Base-by-base conservation (phyloP, 2,329 filamentous ascomycete species). In the Pseudovirgaria hyperparasitica region DNA sequence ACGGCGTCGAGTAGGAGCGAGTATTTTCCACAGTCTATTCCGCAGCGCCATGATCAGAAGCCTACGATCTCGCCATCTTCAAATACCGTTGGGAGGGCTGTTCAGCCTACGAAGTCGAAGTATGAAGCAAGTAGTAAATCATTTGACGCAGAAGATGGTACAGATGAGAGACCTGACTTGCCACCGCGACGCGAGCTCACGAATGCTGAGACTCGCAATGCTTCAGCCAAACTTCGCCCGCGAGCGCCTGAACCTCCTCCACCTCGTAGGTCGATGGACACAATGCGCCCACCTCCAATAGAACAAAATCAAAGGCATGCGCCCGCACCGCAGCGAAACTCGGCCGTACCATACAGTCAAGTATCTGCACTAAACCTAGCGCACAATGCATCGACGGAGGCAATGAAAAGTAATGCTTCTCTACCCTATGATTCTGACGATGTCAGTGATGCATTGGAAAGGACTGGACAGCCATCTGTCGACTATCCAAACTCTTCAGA, bases 401-500 rank as follows among this genome's bases (percentile, higher is more conserved):
- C 37, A 16, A 37, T 38, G 9, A 27, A 33, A 11, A 43, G 29
- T 30, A 45, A 4, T n/a, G n/a, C n/a, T n/a, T n/a, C n/a, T n/a
- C n/a, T n/a, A n/a, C n/a, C n/a, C n/a, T 57, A 65, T 27, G 63
- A 66, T 25, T 67, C 64, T 5, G 65, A 69, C 32, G 66, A 68
- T 6, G 41, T 41, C 8, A 61, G 67, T 15, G 44, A 49, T 6
- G 32, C 46, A 5, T 38, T 49, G 0, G 65, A 66, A 17, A 67
- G 72, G 21, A 48, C 65, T 1, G 50, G 63, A 9, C 62, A 71
- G 60, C 26, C 59, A 60, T 31, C 55, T 12, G 70, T 67, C 6
- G 70, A 81, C 26, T 94, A 82, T 48, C 90, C 90, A 1, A 86
- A 98, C 53, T 65, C 79, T 2, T 82, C 84, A 2, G 76, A 78